These are phyloP conservation scores for Daldinia sp. DNA, from an alignment of 2,329 filamentous ascomycete genomes.

Conservation along the genomic window DNA sequence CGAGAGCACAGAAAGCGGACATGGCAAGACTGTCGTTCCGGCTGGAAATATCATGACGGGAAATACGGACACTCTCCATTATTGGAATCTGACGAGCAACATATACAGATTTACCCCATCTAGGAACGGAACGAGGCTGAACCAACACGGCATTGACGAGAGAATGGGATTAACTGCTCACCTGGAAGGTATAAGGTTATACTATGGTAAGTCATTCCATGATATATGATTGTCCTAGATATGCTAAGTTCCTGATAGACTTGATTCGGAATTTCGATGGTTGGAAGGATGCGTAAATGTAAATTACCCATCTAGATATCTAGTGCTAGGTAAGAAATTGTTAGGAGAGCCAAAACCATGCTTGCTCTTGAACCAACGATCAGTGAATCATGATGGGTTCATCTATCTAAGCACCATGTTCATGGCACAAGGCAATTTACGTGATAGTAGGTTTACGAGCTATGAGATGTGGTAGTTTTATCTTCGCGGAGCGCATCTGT, in stretches of 20 bases:
- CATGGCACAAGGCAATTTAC: too few species aligned
- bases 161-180: constrained; percentile 53
- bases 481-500: neutral
- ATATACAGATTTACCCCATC: constrained; percentile 61
- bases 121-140: constrained; percentile 52
- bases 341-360: too few species aligned
- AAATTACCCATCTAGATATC: neutral
- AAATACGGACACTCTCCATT: constrained; percentile 62
- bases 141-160: constrained; percentile 62
- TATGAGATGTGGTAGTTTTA: too few species aligned
- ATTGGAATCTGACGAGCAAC: constrained; percentile 60
- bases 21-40: constrained; percentile 48
- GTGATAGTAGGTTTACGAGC: too few species aligned
- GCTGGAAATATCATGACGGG: constrained; percentile 59
- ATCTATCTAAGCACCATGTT: too few species aligned
- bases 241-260: neutral
- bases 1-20: constrained; percentile 18
- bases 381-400: too few species aligned
- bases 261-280: neutral
- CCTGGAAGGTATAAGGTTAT: constrained; percentile 52
- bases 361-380: too few species aligned
- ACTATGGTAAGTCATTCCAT: constrained; percentile 48
- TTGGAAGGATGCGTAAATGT: neutral
- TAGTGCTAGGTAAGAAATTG: neutral
- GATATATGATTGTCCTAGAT: neutral